A percentile compares a stretch with the other conserved stretches of the same genome.
These are phyloP conservation scores for Boletus sp. DNA, from an alignment of 1,284 basidiomycete genomes.

Conservation along the genomic window DNA sequence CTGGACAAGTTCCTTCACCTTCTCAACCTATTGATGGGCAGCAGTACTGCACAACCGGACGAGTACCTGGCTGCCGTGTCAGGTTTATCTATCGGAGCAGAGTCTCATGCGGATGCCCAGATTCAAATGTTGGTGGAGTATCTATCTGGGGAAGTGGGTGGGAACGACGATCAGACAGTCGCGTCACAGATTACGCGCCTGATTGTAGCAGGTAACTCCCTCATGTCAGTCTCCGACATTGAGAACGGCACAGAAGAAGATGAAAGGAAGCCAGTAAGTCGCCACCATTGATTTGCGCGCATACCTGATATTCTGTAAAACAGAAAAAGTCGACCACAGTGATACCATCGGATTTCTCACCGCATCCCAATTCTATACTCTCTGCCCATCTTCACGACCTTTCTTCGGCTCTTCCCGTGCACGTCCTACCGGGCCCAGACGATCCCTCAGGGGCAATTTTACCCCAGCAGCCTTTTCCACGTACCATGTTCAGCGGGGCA, in stretches of 20 bases:
- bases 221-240: constrained; percentile 48
- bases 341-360: constrained; percentile 60
- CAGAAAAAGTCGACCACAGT: constrained; percentile 57
- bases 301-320: constrained; percentile 9
- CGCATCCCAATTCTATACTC: constrained; percentile 71
- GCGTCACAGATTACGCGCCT: constrained; percentile 75
- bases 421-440: constrained; percentile 79
- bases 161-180: constrained; percentile 56
- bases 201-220: constrained; percentile 84
- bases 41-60: constrained; percentile 32
- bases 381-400: constrained; percentile 73
- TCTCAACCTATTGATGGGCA: constrained; percentile 9
- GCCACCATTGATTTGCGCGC: constrained; percentile 2
- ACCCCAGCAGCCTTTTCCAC: constrained; percentile 92
- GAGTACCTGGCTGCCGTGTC: constrained; percentile 83
- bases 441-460: constrained; percentile 89
- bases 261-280: constrained; percentile 58
- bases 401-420: constrained; percentile 69
- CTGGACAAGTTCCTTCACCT: constrained; percentile 8
- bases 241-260: constrained; percentile 34
- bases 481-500: constrained; percentile 82
- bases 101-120: constrained; percentile 64
- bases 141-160: constrained; percentile 81
- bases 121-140: constrained; percentile 85
- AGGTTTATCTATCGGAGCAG: constrained; percentile 70